phyloP scores from a whole-genome alignment of 441 rosid genomes.

The Gossypium lobatum region DNA sequence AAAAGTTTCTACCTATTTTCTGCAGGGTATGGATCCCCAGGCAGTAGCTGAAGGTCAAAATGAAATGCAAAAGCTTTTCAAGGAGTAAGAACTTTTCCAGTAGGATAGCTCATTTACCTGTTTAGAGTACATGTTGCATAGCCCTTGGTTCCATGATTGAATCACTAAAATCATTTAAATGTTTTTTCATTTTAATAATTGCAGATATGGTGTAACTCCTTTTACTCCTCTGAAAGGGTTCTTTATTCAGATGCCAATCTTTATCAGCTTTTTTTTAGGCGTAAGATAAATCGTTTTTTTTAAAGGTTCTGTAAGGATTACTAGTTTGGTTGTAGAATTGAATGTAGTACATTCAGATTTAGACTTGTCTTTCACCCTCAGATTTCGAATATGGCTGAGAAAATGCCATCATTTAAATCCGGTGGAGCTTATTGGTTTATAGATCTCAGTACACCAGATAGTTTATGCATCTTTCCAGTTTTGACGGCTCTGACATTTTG shows the following conservation, averaged over 20 bases:
- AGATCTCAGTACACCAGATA: conserved; percentile 73
- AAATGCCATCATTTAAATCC: conserved; percentile 79
- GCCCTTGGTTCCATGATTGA: neutral
- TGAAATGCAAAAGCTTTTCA: conserved; percentile 51
- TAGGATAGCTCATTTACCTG: neutral
- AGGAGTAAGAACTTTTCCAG: conserved; percentile 51
- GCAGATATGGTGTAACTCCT: conserved; percentile 75
- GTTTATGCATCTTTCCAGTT: conserved; percentile 56
- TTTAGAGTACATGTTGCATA: neutral
- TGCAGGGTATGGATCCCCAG: conserved; percentile 42
- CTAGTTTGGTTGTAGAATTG: neutral
- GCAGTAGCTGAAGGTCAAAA: conserved; percentile 51
- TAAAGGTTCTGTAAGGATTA: neutral
- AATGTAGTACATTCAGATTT: neutral
- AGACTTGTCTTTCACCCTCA: conserved; percentile 16
- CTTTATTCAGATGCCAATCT: conserved; percentile 68
- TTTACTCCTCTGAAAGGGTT: conserved; percentile 72
- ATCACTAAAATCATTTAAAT: neutral
- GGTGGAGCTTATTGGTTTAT: conserved; percentile 88
- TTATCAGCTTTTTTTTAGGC: conserved; percentile 64
- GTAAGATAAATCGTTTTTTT: conserved; percentile 32
- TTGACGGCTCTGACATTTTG: conserved; percentile 61
- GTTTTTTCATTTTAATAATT: conserved; percentile 5
- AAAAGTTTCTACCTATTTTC: conserved; percentile 4
- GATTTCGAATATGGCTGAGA: conserved; percentile 87